Conservation (phyloP, 2,329 filamentous ascomycete genomes). For the Scytalidium sp. region DNA sequence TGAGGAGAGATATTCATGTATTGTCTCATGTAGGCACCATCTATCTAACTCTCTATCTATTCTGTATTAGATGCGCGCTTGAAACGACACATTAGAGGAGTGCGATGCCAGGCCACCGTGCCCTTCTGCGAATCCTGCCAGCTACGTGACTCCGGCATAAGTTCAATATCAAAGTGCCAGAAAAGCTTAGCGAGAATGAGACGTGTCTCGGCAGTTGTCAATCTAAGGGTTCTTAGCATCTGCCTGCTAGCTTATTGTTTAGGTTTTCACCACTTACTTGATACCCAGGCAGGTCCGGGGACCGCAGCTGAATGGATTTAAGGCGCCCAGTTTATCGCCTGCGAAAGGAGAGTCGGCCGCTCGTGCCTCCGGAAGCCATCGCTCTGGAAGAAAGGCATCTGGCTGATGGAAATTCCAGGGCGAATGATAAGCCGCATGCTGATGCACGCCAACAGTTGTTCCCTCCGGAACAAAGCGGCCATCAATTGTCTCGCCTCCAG, state of each 20-base stretch:
- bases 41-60: too few relatives aligned
- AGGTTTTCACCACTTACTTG: too few relatives aligned
- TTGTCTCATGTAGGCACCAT: too few relatives aligned
- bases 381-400: constrained; percentile 27
- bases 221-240: too few relatives aligned
- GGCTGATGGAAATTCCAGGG: constrained; percentile 25
- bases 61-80: too few relatives aligned
- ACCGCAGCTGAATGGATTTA: constrained; percentile 30
- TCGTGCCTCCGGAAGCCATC: constrained; percentile 33
- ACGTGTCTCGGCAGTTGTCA: constrained; percentile 3
- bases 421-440: constrained; percentile 28
- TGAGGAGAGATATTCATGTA: too few relatives aligned
- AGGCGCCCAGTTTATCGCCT: constrained; percentile 23
- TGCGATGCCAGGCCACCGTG: neutral
- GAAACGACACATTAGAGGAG: neutral
- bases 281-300: constrained; percentile 32
- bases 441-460: constrained; percentile 19
- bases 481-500: constrained; percentile 1
- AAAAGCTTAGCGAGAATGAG: constrained; percentile 7
- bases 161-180: constrained; percentile 7
- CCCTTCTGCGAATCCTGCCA: neutral
- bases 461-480: constrained; percentile 4
- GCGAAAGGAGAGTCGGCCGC: constrained; percentile 22
- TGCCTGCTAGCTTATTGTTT: too few relatives aligned
- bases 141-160: neutral